Percentiles rank a stretch among this genome's conserved stretches.
phyloP scores from a whole-genome alignment of 129 eudicot genomes.

The Arctium lappa region DNA sequence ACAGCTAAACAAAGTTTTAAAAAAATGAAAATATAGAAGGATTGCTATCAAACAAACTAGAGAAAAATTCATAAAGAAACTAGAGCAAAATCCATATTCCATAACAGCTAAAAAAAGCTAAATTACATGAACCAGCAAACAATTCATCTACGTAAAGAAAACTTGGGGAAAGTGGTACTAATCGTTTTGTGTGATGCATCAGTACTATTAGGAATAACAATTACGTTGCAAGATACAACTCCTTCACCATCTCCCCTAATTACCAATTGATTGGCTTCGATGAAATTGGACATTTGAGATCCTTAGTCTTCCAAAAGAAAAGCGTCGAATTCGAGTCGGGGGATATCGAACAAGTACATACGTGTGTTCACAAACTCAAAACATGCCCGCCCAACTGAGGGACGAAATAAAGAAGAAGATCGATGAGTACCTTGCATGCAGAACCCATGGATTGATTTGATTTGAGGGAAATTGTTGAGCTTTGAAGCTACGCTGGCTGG shows the following conservation, averaged over 20 bases:
- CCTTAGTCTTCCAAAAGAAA: background rate
- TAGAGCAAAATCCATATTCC: background rate
- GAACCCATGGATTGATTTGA: constrained; percentile 20
- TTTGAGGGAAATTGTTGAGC: background rate
- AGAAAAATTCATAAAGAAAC: background rate
- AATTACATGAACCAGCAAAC: background rate
- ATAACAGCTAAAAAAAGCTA: background rate
- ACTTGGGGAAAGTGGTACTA: background rate
- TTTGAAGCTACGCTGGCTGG: constrained; percentile 28
- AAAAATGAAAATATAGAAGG: background rate
- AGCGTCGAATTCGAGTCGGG: background rate
- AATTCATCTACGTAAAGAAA: background rate
- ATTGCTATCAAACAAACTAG: background rate
- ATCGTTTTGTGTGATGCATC: background rate
- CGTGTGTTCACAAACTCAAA: background rate
- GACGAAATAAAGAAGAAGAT: background rate
- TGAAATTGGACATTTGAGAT: background rate
- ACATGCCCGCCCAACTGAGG: background rate
- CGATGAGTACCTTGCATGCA: constrained; percentile 14
- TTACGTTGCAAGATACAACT: background rate
- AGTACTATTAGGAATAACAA: background rate
- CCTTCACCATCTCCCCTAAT: background rate
- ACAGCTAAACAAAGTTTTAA: background rate
- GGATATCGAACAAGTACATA: background rate
- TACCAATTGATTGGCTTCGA: background rate